Evolutionary conservation across 2,329 filamentous ascomycete species (phyloP).

Genomic region (Dothiorella sarmentorum): DNA sequence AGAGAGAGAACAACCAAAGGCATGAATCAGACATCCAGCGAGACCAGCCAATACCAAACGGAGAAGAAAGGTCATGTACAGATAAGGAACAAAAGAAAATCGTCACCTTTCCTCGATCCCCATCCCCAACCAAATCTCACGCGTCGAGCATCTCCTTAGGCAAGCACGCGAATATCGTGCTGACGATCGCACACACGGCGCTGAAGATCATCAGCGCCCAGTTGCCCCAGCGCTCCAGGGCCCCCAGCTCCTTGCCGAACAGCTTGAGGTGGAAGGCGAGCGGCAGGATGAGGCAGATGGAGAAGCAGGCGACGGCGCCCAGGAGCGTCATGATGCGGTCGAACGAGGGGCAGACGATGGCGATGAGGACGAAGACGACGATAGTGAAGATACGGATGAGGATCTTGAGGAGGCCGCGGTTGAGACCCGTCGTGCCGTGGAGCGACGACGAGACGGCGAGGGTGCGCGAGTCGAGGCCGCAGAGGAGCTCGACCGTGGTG

Average conservation of each 20-base stretch:
- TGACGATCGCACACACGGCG: conserved; percentile 65
- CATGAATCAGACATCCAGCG: too few species aligned
- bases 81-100: not conserved
- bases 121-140: not conserved
- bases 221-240: conserved; percentile 61
- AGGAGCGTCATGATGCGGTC: conserved; percentile 90
- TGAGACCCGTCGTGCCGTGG: conserved; percentile 53
- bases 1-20: too few species aligned
- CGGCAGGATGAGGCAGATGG: conserved; percentile 89
- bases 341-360: conserved; percentile 72
- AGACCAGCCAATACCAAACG: too few species aligned
- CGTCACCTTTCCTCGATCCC: too few species aligned
- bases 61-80: too few species aligned
- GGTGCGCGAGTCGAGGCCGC: conserved; percentile 63
- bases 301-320: conserved; percentile 86
- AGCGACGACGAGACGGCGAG: conserved; percentile 50
- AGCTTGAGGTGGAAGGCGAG: conserved; percentile 87
- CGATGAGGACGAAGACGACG: conserved; percentile 70
- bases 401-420: conserved; percentile 58
- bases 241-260: conserved; percentile 68
- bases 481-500: conserved; percentile 75
- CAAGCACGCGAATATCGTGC: conserved; percentile 84
- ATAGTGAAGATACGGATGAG: conserved; percentile 64
- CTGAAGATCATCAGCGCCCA: conserved; percentile 69
- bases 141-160: conserved; percentile 66